Percentiles rank a stretch among this genome's conserved stretches.
phyloP scores from a whole-genome alignment of 352 stramenopile species.

The Phytophthora agathidicida region DNA sequence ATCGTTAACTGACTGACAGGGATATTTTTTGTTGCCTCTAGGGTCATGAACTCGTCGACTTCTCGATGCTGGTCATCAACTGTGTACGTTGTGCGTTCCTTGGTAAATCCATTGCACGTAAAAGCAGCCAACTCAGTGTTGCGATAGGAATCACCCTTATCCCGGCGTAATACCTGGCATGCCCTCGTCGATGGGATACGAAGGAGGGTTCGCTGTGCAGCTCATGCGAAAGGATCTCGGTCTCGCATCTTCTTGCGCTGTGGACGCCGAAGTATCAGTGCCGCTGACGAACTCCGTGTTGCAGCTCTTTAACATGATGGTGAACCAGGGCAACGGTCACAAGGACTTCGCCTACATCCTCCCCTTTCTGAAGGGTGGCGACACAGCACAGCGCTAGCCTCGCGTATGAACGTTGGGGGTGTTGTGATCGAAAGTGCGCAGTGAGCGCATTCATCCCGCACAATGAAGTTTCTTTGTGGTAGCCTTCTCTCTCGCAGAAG shows the following conservation, averaged over 20 bases:
- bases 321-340: conserved; percentile 59
- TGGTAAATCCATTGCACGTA: background rate
- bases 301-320: conserved; percentile 80
- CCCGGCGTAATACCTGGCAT: conserved; percentile 87
- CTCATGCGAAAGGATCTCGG: conserved; percentile 97
- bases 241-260: conserved; percentile 89
- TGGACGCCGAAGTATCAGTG: conserved; percentile 68
- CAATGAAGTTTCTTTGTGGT: too few relatives aligned
- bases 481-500: too few relatives aligned
- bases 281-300: conserved; percentile 65
- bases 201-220: conserved; percentile 88
- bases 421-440: too few relatives aligned
- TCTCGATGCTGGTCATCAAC: conserved; percentile 94
- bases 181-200: conserved; percentile 79
- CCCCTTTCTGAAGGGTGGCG: conserved; percentile 61
- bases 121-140: background rate
- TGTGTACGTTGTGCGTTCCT: conserved; percentile 57
- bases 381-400: background rate
- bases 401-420: too few relatives aligned
- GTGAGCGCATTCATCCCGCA: too few relatives aligned
- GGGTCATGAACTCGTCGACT: conserved; percentile 96
- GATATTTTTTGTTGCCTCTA: background rate
- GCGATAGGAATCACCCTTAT: conserved; percentile 87
- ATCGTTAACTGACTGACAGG: background rate
- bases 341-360: conserved; percentile 85